Evolutionary conservation across 202 grass and related monocot genomes (phyloP).

Genomic region (Digitaria exilis): DNA sequence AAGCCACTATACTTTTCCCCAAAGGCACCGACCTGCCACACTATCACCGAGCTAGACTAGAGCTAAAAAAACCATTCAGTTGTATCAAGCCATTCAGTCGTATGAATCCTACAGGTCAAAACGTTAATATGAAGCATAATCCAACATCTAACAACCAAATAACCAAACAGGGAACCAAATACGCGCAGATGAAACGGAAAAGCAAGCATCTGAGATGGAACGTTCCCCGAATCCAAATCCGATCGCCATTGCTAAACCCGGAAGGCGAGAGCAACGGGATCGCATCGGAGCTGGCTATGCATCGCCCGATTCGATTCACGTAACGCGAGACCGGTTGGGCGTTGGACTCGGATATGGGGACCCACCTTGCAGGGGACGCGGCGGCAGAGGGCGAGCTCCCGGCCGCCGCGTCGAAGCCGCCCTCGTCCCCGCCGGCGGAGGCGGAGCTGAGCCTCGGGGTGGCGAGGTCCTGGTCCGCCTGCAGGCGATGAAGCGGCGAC

Average conservation of each 20-base stretch:
- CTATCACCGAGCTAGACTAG: background rate
- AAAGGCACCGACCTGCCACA: background rate
- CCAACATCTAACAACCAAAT: constrained; percentile 46
- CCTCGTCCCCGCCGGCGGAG: constrained; percentile 45
- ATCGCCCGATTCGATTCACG: constrained; percentile 40
- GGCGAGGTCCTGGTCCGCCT: constrained; percentile 30
- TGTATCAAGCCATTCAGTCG: constrained; percentile 7
- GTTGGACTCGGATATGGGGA: constrained; percentile 21
- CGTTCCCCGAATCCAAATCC: constrained; percentile 43
- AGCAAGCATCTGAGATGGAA: constrained; percentile 32
- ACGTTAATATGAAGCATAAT: constrained; percentile 30
- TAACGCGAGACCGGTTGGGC: background rate
- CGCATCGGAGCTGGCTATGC: constrained; percentile 37
- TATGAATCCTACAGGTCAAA: constrained; percentile 36
- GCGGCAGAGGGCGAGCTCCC: constrained; percentile 59
- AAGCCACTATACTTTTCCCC: background rate
- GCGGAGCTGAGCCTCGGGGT: constrained; percentile 53
- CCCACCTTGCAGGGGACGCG: constrained; percentile 61
- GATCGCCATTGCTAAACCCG: constrained; percentile 39
- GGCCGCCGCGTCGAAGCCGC: constrained; percentile 42
- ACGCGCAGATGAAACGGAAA: background rate
- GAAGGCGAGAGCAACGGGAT: constrained; percentile 30
- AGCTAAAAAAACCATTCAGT: constrained; percentile 30
- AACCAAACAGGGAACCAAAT: constrained; percentile 6
- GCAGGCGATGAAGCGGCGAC: constrained; percentile 42